Base-by-base conservation (phyloP, 2,329 filamentous ascomycete species). In the Sporothrix phasma region DNA sequence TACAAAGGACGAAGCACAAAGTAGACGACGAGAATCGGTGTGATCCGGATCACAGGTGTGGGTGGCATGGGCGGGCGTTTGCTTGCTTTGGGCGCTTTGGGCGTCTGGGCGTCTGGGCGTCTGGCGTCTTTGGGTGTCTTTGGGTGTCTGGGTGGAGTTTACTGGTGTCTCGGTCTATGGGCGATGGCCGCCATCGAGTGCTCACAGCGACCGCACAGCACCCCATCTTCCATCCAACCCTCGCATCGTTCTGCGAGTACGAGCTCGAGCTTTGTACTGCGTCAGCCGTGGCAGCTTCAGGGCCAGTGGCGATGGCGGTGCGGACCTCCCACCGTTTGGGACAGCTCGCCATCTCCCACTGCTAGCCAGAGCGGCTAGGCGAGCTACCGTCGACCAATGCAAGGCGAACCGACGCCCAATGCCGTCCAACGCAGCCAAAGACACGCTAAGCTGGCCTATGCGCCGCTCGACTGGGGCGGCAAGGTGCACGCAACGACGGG, bases 11-110 rank as follows among this genome's bases (percentile, higher is more conserved):
- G n/a, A n/a, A n/a, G 56, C 56, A 59, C 24, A 22, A 59, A 46
- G 61, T 65, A 61, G 62, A 61, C 49, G 62, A 43, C 62, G 29
- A 64, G 45, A 31, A 24, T 60, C 54, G 53, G 63, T 63, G 47
- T 63, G 62, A 26, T 54, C n/a, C n/a, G n/a, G n/a, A n/a, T n/a
- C n/a, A n/a, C n/a, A n/a, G n/a, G n/a, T n/a, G n/a, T n/a, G n/a
- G n/a, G 39, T 10, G 15, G 61, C 24, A 46, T 45, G 31, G 41
- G 41, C 43, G 56, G 56, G 56, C 39, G 22, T 46, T 41, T 22
- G 26, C 45, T 24, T 19, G 2, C 24, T 37, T 34, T 53, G 19
- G 49, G 49, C 37, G 31, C 26, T 19, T 15, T 37, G n/a, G n/a
- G n/a, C n/a, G n/a, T n/a, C n/a, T n/a, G n/a, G n/a, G n/a, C n/a